Percentiles rank a stretch among this genome's conserved stretches.
Evolutionary conservation across 768 basidiomycete genomes (phyloP).

Genomic region (Leccinum truebloodii): DNA sequence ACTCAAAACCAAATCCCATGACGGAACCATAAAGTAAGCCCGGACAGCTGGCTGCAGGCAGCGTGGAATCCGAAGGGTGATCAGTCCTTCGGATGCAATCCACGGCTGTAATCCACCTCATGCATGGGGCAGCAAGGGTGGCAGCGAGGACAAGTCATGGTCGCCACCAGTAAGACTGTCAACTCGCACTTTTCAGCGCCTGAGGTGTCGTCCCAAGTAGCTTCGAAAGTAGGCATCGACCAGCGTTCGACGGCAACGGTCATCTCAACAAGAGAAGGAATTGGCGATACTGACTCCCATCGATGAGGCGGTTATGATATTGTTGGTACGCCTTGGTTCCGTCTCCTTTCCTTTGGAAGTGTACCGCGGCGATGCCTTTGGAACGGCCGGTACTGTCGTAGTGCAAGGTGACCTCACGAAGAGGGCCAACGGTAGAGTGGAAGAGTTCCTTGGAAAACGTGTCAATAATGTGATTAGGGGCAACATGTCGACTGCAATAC

Average conservation of each 20-base stretch:
- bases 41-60: slow-evolving; percentile 28
- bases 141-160: slow-evolving; percentile 33
- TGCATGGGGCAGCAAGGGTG: slow-evolving; percentile 15
- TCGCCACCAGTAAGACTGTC: slow-evolving; percentile 30
- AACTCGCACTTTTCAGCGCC: slow-evolving; percentile 33
- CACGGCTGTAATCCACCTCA: slow-evolving; percentile 29
- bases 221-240: slow-evolving; percentile 24
- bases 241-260: slow-evolving; percentile 24
- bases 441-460: slow-evolving; percentile 80
- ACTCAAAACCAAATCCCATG: slow-evolving; percentile 34
- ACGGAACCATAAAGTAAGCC: slow-evolving; percentile 32
- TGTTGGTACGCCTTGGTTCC: slow-evolving; percentile 89
- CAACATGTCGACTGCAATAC: slow-evolving; percentile 44
- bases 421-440: slow-evolving; percentile 83
- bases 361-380: slow-evolving; percentile 86
- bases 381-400: slow-evolving; percentile 86
- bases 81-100: slow-evolving; percentile 27
- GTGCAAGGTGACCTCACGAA: slow-evolving; percentile 80
- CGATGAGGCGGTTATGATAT: slow-evolving; percentile 99
- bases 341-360: slow-evolving; percentile 85
- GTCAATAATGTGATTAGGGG: slow-evolving; percentile 2
- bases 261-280: slow-evolving; percentile 35
- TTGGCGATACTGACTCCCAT: slow-evolving; percentile 97
- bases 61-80: slow-evolving; percentile 28
- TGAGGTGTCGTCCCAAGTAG: slow-evolving; percentile 27